A percentile compares a stretch with the other conserved stretches of the same genome.
Evolutionary conservation across 257 asterid genomes (phyloP).

Genomic region (Asclepias syriaca): DNA sequence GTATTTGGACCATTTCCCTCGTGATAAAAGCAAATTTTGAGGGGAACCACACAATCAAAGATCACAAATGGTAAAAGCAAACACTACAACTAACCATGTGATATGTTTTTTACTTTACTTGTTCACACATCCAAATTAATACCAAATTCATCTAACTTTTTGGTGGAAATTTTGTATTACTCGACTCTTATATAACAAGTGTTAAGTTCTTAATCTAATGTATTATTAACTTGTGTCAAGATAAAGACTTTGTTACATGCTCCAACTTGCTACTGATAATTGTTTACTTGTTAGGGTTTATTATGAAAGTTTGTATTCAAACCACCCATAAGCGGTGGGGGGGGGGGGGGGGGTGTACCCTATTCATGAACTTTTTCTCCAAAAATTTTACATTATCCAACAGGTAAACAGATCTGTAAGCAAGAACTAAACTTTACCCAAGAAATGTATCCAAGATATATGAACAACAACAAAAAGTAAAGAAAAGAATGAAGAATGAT

Average conservation of each 20-base stretch:
- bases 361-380: no score
- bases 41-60: conserved; percentile 4
- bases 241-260: no score
- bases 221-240: no score
- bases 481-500: neutral
- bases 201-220: no score
- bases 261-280: no score
- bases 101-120: neutral
- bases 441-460: neutral
- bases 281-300: no score
- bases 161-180: no score
- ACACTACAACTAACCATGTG: conserved; percentile 17
- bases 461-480: neutral
- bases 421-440: neutral
- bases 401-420: neutral
- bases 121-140: neutral
- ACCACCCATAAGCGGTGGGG: no score
- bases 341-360: no score
- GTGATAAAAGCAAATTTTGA: neutral
- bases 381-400: neutral
- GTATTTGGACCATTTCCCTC: neutral
- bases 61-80: conserved; percentile 14
- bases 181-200: no score
- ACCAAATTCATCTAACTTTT: no score
- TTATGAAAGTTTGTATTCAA: no score